A percentile compares a stretch with the other conserved stretches of the same genome.
These are phyloP conservation scores for Blakeslea trispora DNA, from an alignment of 371 early-diverging fungal species.

Conservation along the genomic window DNA sequence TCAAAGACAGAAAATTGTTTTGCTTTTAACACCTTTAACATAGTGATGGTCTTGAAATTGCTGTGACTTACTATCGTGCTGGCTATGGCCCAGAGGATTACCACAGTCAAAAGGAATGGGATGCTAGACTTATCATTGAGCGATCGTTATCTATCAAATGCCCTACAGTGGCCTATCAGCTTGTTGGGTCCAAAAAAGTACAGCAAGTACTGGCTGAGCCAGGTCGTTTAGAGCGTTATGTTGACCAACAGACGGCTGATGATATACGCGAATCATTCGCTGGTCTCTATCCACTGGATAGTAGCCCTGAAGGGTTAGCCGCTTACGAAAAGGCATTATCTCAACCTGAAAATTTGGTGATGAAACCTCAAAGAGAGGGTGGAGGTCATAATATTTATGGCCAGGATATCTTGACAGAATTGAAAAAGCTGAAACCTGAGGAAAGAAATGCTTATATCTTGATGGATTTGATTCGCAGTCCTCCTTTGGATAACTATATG, in stretches of 20 bases:
- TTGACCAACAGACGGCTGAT: slow-evolving; percentile 53
- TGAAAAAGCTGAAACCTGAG: slow-evolving; percentile 56
- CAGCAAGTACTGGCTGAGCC: slow-evolving; percentile 90
- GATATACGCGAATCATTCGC: slow-evolving; percentile 80
- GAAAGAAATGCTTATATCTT: slow-evolving; percentile 85
- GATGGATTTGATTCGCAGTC: slow-evolving; percentile 89
- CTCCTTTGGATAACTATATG: slow-evolving; percentile 73
- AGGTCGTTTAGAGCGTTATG: slow-evolving; percentile 78
- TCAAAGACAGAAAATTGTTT: no score
- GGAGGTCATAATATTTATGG: slow-evolving; percentile 97
- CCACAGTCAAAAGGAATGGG: slow-evolving; percentile 84
- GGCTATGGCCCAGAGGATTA: slow-evolving; percentile 94
- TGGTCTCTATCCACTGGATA: slow-evolving; percentile 89
- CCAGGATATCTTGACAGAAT: slow-evolving; percentile 67
- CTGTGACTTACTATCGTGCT: slow-evolving; percentile 91
- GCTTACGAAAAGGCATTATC: slow-evolving; percentile 71
- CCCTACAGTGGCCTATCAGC: slow-evolving; percentile 89
- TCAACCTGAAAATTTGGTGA: slow-evolving; percentile 72
- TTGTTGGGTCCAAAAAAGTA: slow-evolving; percentile 95
- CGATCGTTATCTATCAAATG: slow-evolving; percentile 85
- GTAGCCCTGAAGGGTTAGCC: slow-evolving; percentile 61
- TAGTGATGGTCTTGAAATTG: slow-evolving; percentile 76
- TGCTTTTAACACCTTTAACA: not conserved
- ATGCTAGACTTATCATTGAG: slow-evolving; percentile 77
- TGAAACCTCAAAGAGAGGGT: slow-evolving; percentile 98